Percentiles rank a stretch among this genome's conserved stretches.
phyloP scores from a whole-genome alignment of 83 land plant genomes.

The Thuja plicata region DNA sequence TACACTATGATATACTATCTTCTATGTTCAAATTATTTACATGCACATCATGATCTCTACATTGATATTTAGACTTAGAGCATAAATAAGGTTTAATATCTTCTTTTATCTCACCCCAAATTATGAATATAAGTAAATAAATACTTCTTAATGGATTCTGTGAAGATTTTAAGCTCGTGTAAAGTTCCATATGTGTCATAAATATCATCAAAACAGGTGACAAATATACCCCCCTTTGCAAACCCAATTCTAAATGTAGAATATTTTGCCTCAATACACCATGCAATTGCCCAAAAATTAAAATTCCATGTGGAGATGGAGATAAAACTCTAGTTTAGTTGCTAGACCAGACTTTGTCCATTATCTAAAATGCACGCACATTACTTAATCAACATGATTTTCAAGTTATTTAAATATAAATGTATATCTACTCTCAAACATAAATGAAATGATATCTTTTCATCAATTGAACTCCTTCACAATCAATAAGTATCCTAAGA shows the following conservation, averaged over 20 bases:
- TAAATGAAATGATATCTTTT: no score
- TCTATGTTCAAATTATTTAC: no score
- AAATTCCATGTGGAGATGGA: constrained; percentile 34
- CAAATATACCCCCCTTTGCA: constrained; percentile 10
- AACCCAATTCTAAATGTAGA: constrained; percentile 6
- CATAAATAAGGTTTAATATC: no score
- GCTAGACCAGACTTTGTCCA: constrained; percentile 23
- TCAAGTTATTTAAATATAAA: no score
- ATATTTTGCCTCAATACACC: constrained; percentile 20
- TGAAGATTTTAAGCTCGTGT: constrained; percentile 44
- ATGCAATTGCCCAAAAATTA: constrained; percentile 23
- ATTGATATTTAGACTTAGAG: no score
- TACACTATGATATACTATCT: no score
- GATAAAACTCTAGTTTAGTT: constrained; percentile 22
- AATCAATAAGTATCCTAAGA: no score
- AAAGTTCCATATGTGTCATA: constrained; percentile 46
- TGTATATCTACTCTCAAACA: no score
- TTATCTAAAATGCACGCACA: constrained; percentile 18
- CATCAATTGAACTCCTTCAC: no score
- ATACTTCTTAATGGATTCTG: constrained; percentile 26
- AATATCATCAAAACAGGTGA: constrained; percentile 30
- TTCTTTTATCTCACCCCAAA: no score
- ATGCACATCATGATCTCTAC: no score
- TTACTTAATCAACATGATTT: no score
- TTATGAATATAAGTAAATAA: not conserved